Conservation (phyloP, 345 rosid genomes). For the Populus tremula region DNA sequence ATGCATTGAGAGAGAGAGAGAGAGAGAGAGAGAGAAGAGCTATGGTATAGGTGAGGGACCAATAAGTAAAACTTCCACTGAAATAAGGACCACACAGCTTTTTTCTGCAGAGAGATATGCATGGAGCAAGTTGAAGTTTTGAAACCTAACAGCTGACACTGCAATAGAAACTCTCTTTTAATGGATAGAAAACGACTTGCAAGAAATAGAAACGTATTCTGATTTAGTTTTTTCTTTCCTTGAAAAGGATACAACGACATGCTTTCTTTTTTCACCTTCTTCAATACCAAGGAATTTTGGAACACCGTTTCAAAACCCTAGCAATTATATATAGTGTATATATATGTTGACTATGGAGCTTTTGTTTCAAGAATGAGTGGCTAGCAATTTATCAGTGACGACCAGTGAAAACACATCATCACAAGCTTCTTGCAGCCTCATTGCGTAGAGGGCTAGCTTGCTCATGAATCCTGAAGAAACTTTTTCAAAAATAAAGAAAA, state of each 20-base stretch:
- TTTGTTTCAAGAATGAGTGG: background rate
- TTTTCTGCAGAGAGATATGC: constrained; percentile 30
- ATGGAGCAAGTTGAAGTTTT: constrained; percentile 26
- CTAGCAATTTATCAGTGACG: background rate
- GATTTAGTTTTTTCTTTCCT: constrained; percentile 20
- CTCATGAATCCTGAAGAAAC: background rate
- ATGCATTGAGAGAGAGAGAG: background rate
- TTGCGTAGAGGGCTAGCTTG: background rate
- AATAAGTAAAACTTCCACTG: constrained; percentile 21
- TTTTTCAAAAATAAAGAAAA: background rate
- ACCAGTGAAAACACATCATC: background rate
- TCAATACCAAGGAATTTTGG: constrained; percentile 16
- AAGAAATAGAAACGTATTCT: constrained; percentile 18
- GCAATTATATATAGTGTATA: background rate
- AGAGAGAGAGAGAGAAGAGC: background rate
- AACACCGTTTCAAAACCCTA: constrained; percentile 17
- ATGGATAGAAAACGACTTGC: background rate
- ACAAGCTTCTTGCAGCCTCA: background rate
- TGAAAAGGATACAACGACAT: background rate
- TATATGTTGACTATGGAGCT: background rate
- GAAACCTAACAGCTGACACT: constrained; percentile 10
- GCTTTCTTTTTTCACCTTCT: constrained; percentile 2
- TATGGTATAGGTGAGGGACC: constrained; percentile 42
- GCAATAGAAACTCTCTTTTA: background rate
- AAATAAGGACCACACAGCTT: constrained; percentile 46